Percentiles rank a stretch among this genome's conserved stretches.
These are phyloP conservation scores for Rutstroemia sp. DNA, from an alignment of 2,329 filamentous ascomycete genomes.

Conservation along the genomic window DNA sequence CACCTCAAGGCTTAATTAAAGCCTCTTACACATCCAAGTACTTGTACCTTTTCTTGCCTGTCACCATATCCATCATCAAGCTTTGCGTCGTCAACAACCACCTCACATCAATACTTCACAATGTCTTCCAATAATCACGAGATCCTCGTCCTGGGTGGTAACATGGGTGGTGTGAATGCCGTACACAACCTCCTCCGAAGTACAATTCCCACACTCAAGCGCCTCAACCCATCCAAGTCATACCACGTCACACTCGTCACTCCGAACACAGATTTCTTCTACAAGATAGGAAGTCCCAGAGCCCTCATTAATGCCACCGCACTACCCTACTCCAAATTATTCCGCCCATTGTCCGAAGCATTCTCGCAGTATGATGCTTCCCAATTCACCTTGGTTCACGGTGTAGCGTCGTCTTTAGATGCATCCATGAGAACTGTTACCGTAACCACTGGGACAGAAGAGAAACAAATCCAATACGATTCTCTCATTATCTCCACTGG, in stretches of 20 bases:
- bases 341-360: slow-evolving; percentile 31
- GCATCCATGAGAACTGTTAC: slow-evolving; percentile 29
- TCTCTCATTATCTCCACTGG: slow-evolving; percentile 44
- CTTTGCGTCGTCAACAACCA: no score
- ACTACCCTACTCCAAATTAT: slow-evolving; percentile 39
- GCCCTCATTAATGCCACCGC: slow-evolving; percentile 39
- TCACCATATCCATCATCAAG: not conserved
- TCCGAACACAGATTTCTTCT: slow-evolving; percentile 35
- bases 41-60: not conserved
- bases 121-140: slow-evolving; percentile 4
- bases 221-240: slow-evolving; percentile 16
- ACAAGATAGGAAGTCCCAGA: slow-evolving; percentile 38
- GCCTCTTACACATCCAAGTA: not conserved
- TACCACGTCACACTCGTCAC: slow-evolving; percentile 40
- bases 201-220: slow-evolving; percentile 35
- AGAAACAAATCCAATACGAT: slow-evolving; percentile 31
- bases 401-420: slow-evolving; percentile 32
- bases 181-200: slow-evolving; percentile 47
- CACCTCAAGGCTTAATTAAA: not conserved
- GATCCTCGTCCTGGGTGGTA: slow-evolving; percentile 46
- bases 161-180: slow-evolving; percentile 40
- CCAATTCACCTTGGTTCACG: slow-evolving; percentile 38
- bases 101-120: not conserved
- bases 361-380: slow-evolving; percentile 35
- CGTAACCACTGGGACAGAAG: slow-evolving; percentile 16